Evolutionary conservation across 495 filamentous ascomycete genomes (phyloP).

Genomic region (Aspergillus leporis): DNA sequence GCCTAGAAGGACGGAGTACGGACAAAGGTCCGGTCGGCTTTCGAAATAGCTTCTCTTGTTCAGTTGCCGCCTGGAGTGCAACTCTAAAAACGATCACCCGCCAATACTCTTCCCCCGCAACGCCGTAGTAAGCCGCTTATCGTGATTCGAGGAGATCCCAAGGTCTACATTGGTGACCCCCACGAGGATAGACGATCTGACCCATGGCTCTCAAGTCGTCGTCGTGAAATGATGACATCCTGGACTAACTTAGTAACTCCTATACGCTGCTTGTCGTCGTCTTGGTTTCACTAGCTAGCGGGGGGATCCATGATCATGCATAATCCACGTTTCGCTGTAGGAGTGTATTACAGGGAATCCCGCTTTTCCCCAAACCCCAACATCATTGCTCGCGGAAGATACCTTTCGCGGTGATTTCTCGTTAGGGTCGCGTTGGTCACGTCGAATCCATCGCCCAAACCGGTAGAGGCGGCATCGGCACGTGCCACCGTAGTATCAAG

Average conservation of each 20-base stretch:
- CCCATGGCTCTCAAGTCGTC: background rate
- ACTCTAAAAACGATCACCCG: background rate
- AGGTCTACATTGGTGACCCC: conserved; percentile 1
- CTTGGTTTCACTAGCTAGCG: background rate
- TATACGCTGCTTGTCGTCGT: background rate
- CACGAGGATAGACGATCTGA: background rate
- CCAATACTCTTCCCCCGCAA: background rate
- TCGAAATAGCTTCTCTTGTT: background rate
- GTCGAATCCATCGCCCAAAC: background rate
- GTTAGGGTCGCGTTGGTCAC: background rate
- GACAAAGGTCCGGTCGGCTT: conserved; percentile 2
- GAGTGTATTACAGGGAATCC: background rate
- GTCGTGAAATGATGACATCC: background rate
- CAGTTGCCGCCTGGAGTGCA: background rate
- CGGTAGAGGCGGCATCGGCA: background rate
- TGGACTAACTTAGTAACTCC: background rate
- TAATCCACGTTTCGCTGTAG: background rate
- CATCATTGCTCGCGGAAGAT: background rate
- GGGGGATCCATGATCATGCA: background rate
- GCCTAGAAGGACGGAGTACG: background rate
- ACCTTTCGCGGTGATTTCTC: background rate
- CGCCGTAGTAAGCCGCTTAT: background rate
- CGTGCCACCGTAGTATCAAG: background rate
- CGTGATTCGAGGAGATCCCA: background rate
- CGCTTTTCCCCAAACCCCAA: too few species aligned